phyloP scores from a whole-genome alignment of 2,329 filamentous ascomycete genomes.

The Talaromyces piceae region DNA sequence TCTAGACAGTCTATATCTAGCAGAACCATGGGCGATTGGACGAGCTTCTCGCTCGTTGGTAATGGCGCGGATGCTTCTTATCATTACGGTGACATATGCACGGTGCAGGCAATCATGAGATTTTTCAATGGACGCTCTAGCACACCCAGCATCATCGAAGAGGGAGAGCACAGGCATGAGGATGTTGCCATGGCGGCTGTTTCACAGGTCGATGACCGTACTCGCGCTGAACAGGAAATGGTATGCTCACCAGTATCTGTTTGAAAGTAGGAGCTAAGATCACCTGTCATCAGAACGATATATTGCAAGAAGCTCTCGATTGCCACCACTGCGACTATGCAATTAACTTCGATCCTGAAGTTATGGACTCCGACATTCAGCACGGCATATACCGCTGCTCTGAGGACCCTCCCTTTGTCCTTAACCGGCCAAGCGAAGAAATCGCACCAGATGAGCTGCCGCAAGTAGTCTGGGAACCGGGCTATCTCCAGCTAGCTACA shows the following conservation, averaged over 20 bases:
- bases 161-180: slow-evolving; percentile 1
- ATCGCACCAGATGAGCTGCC: slow-evolving; percentile 9
- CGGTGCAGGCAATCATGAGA: slow-evolving; percentile 10
- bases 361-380: slow-evolving; percentile 12
- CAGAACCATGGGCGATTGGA: background rate
- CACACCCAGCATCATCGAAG: slow-evolving; percentile 7
- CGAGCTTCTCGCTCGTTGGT: slow-evolving; percentile 7
- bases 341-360: slow-evolving; percentile 6
- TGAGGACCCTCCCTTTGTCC: slow-evolving; percentile 10
- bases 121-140: slow-evolving; percentile 8
- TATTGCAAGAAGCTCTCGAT: slow-evolving; percentile 14
- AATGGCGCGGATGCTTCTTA: slow-evolving; percentile 9
- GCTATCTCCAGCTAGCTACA: slow-evolving; percentile 9
- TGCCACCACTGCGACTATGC: slow-evolving; percentile 10
- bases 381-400: slow-evolving; percentile 6
- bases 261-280: too few relatives aligned
- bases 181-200: background rate
- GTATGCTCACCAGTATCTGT: background rate
- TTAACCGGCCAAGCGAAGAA: slow-evolving; percentile 5
- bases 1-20: background rate
- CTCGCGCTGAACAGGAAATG: slow-evolving; percentile 8
- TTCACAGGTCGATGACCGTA: background rate
- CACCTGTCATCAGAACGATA: slow-evolving; percentile 12
- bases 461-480: slow-evolving; percentile 2
- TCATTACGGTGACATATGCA: slow-evolving; percentile 9